Conservation (phyloP, 306 rosid species). For the Corylus americana region DNA sequence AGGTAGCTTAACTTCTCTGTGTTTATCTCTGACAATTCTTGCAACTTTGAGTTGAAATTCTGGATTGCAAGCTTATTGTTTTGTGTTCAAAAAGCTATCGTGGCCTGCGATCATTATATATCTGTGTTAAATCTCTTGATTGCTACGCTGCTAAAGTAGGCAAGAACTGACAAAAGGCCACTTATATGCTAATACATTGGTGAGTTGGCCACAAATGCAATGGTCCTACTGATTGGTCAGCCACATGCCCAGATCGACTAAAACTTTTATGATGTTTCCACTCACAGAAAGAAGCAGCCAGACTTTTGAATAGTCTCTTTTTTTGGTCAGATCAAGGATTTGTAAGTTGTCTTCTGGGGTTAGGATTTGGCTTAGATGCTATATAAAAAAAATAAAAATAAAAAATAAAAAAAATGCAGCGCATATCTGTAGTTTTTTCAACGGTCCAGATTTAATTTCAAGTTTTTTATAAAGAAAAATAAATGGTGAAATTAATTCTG, state of each 20-base stretch:
- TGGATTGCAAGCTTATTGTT: not conserved
- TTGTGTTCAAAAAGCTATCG: not conserved
- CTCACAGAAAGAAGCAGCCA: conserved; percentile 23
- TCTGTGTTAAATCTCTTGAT: conserved; percentile 20
- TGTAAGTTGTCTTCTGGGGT: not conserved
- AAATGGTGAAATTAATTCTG: too few species aligned
- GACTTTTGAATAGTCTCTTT: conserved; percentile 24
- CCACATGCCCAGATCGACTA: conserved; percentile 36
- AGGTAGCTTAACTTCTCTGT: conserved; percentile 4
- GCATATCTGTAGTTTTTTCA: too few species aligned
- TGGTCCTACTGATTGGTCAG: conserved; percentile 57
- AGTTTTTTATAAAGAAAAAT: too few species aligned
- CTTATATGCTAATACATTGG: conserved; percentile 33
- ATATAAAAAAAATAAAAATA: too few species aligned
- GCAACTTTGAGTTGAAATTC: conserved; percentile 2
- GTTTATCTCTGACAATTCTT: not conserved
- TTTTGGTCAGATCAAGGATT: conserved; percentile 1
- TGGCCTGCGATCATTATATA: conserved; percentile 22
- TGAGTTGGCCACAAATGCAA: conserved; percentile 55
- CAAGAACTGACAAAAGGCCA: conserved; percentile 51
- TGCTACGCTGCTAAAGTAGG: conserved; percentile 28
- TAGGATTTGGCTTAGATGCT: too few species aligned
- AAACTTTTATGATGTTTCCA: conserved; percentile 15
- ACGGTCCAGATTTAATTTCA: too few species aligned
- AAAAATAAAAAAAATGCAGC: too few species aligned